These are phyloP conservation scores for Ganoderma lucidum DNA, from an alignment of 1,284 basidiomycete genomes.

Conservation along the genomic window DNA sequence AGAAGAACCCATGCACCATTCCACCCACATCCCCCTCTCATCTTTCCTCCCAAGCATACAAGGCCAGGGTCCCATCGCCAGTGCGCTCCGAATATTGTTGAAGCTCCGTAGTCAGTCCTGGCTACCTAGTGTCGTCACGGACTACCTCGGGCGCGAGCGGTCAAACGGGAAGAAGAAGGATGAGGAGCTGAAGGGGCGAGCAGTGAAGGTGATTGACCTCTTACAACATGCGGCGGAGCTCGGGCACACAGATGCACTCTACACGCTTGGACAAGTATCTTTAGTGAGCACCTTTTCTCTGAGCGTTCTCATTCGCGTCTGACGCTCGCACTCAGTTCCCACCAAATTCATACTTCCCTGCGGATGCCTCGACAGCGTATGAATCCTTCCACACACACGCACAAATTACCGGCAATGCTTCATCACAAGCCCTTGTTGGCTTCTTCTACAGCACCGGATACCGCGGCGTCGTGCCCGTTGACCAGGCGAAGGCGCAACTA, in stretches of 20 bases:
- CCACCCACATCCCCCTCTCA: constrained; percentile 62
- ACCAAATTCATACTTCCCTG: constrained; percentile 67
- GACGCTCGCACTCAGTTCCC: constrained; percentile 62
- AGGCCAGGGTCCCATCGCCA: constrained; percentile 76
- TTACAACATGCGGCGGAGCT: constrained; percentile 81
- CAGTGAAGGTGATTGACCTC: constrained; percentile 79
- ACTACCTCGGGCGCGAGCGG: constrained; percentile 51
- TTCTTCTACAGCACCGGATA: constrained; percentile 93
- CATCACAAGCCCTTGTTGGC: constrained; percentile 84
- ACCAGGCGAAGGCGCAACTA: constrained; percentile 83
- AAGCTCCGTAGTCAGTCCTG: constrained; percentile 65
- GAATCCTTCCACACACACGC: constrained; percentile 70
- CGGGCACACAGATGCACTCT: constrained; percentile 82
- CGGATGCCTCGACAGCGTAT: constrained; percentile 68
- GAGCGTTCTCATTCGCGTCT: not conserved
- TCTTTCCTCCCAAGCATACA: constrained; percentile 72
- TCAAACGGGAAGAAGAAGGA: constrained; percentile 58
- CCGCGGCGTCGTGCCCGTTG: constrained; percentile 68
- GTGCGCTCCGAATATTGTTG: constrained; percentile 65
- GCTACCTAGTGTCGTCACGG: constrained; percentile 52
- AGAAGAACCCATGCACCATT: constrained; percentile 56
- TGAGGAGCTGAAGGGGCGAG: constrained; percentile 68
- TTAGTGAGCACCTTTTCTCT: constrained; percentile 58
- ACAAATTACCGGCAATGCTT: constrained; percentile 75
- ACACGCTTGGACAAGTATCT: constrained; percentile 73